These are phyloP conservation scores for Pichia sp. DNA, from an alignment of 1,139 yeast species.

Conservation along the genomic window DNA sequence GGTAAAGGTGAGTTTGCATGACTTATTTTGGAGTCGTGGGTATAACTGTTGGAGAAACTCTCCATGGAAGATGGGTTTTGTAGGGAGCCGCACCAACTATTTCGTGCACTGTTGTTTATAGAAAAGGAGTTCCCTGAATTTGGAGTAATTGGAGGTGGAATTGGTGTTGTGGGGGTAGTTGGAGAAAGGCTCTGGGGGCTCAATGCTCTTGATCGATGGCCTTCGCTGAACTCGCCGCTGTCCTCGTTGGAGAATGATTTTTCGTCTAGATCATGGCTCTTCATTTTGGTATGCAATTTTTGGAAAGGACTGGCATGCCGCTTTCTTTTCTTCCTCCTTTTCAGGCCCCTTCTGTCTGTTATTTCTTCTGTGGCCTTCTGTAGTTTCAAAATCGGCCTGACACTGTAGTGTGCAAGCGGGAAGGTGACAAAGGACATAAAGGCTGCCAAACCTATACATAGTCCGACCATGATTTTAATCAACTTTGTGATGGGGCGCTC, in stretches of 20 bases:
- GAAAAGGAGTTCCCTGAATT: background rate
- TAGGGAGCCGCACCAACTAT: slow-evolving; percentile 18
- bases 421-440: slow-evolving; percentile 71
- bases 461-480: slow-evolving; percentile 68
- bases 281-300: slow-evolving; percentile 1
- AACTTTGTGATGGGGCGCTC: slow-evolving; percentile 59
- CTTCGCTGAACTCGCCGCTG: background rate
- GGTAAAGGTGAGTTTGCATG: slow-evolving; percentile 20
- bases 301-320: slow-evolving; percentile 10
- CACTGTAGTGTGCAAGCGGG: slow-evolving; percentile 81
- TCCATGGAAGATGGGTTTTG: slow-evolving; percentile 23
- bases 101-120: slow-evolving; percentile 8
- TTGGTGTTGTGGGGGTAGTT: background rate
- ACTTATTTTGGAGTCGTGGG: slow-evolving; percentile 5
- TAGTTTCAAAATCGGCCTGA: slow-evolving; percentile 74
- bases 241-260: background rate
- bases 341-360: slow-evolving; percentile 33
- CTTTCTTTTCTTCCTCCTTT: slow-evolving; percentile 15
- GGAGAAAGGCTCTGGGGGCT: background rate
- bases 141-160: background rate
- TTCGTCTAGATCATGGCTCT: slow-evolving; percentile 1
- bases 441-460: slow-evolving; percentile 74
- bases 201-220: background rate
- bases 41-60: slow-evolving; percentile 16
- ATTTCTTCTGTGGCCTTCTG: slow-evolving; percentile 78